A percentile compares a stretch with the other conserved stretches of the same genome.
Evolutionary conservation across 1,139 yeast species (phyloP).

Genomic region (Geotrichum bryndzae): DNA sequence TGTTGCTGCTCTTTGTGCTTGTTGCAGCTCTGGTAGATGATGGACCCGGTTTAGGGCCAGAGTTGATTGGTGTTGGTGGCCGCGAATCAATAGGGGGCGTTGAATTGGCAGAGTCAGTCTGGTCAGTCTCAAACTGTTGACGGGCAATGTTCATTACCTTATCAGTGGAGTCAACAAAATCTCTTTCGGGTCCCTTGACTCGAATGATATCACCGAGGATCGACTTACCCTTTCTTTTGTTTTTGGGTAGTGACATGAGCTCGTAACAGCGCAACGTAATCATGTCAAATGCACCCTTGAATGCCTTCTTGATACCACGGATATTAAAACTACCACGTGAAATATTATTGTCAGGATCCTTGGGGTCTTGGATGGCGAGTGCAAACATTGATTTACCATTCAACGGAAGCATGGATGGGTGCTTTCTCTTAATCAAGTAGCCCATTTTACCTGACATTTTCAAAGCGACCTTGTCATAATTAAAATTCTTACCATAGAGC

Average conservation of each 20-base stretch:
- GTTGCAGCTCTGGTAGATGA: not conserved
- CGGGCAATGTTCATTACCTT: slow-evolving; percentile 42
- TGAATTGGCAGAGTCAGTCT: not conserved
- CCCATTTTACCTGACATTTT: slow-evolving; percentile 42
- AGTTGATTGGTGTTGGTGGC: not conserved
- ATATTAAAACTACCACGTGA: slow-evolving; percentile 81
- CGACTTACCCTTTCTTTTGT: slow-evolving; percentile 63
- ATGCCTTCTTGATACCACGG: slow-evolving; percentile 75
- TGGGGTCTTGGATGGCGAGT: slow-evolving; percentile 85
- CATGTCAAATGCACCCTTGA: slow-evolving; percentile 85
- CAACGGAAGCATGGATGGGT: slow-evolving; percentile 52
- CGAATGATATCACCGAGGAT: slow-evolving; percentile 77
- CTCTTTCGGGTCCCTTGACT: slow-evolving; percentile 69
- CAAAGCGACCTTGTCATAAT: slow-evolving; percentile 61
- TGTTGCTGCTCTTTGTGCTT: not conserved
- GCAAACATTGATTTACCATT: slow-evolving; percentile 45
- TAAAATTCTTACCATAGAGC: slow-evolving; percentile 87
- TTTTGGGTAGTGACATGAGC: slow-evolving; percentile 51
- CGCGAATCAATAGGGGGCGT: not conserved
- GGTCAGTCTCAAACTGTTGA: not conserved
- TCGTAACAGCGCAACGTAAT: slow-evolving; percentile 43
- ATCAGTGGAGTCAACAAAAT: slow-evolving; percentile 70
- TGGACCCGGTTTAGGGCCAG: not conserved
- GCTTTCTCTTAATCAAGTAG: slow-evolving; percentile 53
- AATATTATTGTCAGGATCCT: slow-evolving; percentile 74